A percentile compares a stretch with the other conserved stretches of the same genome.
Conservation (phyloP, 257 asterid genomes). For the Petunia secreta region DNA sequence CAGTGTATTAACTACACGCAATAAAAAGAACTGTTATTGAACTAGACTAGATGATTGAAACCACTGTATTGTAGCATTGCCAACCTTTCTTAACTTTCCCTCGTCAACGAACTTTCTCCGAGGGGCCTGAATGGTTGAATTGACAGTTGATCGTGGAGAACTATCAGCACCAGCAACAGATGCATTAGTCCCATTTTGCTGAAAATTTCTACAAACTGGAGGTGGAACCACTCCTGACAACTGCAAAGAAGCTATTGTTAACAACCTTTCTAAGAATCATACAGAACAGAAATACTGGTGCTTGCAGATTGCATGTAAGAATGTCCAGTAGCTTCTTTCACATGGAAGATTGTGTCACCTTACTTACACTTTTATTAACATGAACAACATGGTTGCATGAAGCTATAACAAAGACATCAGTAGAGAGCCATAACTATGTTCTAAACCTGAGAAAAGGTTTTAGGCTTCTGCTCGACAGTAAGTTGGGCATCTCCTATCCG, state of each 20-base stretch:
- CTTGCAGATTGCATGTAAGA: not conserved
- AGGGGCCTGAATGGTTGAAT: slow-evolving; percentile 75
- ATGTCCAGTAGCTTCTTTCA: not conserved
- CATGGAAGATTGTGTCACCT: not conserved
- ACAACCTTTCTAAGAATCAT: not conserved
- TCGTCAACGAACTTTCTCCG: slow-evolving; percentile 95
- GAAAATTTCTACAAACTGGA: slow-evolving; percentile 78
- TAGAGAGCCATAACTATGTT: not conserved
- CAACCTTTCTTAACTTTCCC: slow-evolving; percentile 95
- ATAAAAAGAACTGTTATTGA: not conserved
- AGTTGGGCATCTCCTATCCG: not conserved
- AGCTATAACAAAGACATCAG: not conserved
- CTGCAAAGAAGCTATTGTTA: slow-evolving; percentile 48
- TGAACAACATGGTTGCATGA: not conserved
- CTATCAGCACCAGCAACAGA: slow-evolving; percentile 67
- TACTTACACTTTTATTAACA: not conserved
- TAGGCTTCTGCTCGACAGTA: not conserved
- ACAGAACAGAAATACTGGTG: not conserved
- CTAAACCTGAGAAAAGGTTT: not conserved
- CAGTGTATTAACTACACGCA: not conserved
- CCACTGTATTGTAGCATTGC: not conserved
- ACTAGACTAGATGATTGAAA: slow-evolving; percentile 1
- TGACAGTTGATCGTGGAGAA: slow-evolving; percentile 65
- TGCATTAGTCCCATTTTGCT: slow-evolving; percentile 61
- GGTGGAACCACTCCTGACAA: slow-evolving; percentile 93